phyloP scores from a whole-genome alignment of 352 stramenopile species.

The Phytopythium delawarense region DNA sequence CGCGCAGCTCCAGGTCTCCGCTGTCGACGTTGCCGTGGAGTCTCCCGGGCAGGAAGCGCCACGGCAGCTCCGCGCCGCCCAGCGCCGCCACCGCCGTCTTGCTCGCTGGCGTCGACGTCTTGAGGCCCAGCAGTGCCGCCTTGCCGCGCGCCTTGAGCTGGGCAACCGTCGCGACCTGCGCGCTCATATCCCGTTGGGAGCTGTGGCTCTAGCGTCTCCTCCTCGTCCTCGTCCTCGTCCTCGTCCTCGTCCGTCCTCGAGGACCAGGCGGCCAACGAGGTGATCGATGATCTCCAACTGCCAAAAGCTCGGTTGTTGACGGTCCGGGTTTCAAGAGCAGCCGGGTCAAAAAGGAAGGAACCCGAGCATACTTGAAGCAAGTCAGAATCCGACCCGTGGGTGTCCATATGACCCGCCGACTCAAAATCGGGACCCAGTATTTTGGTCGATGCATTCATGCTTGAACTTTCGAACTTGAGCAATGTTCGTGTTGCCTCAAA shows the following conservation, averaged over 20 bases:
- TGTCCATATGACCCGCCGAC: too few relatives aligned
- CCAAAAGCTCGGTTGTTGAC: too few relatives aligned
- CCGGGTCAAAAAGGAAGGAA: too few relatives aligned
- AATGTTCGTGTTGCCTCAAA: too few relatives aligned
- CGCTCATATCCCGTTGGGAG: background rate
- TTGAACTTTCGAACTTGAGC: too few relatives aligned
- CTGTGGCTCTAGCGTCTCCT: background rate
- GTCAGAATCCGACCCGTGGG: too few relatives aligned
- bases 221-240: background rate
- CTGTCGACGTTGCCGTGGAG: background rate
- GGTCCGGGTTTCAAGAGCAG: too few relatives aligned
- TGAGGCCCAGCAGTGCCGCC: background rate
- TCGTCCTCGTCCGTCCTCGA: background rate
- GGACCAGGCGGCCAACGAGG: background rate
- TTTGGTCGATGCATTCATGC: too few relatives aligned
- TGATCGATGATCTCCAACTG: too few relatives aligned
- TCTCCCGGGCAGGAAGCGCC: conserved; percentile 1
- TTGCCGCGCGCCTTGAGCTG: conserved; percentile 3
- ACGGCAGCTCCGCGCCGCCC: background rate
- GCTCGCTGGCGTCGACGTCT: background rate
- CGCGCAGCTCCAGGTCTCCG: conserved; percentile 3
- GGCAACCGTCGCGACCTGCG: background rate
- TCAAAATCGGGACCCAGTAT: too few relatives aligned
- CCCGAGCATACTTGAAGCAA: too few relatives aligned
- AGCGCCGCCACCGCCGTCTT: background rate